Evolutionary conservation across 2,329 filamentous ascomycete species (phyloP).

Genomic region (Uncinocarpus reesii): DNA sequence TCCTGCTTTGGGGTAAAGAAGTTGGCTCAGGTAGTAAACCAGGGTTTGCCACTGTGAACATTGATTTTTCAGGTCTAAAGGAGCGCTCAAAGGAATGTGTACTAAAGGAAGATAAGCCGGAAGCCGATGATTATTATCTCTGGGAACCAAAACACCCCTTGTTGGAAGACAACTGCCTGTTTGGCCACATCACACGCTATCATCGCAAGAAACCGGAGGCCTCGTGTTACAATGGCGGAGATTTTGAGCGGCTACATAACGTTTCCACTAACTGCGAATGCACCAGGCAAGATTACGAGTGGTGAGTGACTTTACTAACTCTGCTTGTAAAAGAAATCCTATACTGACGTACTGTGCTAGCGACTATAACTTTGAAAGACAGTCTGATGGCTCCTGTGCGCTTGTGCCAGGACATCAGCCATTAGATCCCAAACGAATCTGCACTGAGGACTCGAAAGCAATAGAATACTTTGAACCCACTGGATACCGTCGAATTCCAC

Average conservation of each 20-base stretch:
- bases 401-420: slow-evolving; percentile 65
- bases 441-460: slow-evolving; percentile 54
- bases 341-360: slow-evolving; percentile 36
- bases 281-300: slow-evolving; percentile 80
- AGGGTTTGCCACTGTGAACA: slow-evolving; percentile 61
- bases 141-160: slow-evolving; percentile 82
- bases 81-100: slow-evolving; percentile 56
- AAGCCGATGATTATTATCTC: slow-evolving; percentile 62
- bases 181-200: slow-evolving; percentile 82
- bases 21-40: slow-evolving; percentile 33
- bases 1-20: slow-evolving; percentile 72
- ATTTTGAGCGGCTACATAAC: slow-evolving; percentile 59
- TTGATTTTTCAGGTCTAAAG: slow-evolving; percentile 79
- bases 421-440: slow-evolving; percentile 49
- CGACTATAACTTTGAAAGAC: slow-evolving; percentile 86
- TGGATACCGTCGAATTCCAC: slow-evolving; percentile 78
- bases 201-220: slow-evolving; percentile 74
- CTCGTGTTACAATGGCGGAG: slow-evolving; percentile 71
- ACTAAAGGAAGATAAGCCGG: slow-evolving; percentile 50
- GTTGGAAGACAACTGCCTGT: slow-evolving; percentile 70
- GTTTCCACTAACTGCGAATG: slow-evolving; percentile 70
- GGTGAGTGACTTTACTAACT: slow-evolving; percentile 45
- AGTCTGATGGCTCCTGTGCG: slow-evolving; percentile 63
- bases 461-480: slow-evolving; percentile 73
- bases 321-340: neutral